Conservation (phyloP, 2,329 filamentous ascomycete genomes). For the Ophiosphaerella narmari region DNA sequence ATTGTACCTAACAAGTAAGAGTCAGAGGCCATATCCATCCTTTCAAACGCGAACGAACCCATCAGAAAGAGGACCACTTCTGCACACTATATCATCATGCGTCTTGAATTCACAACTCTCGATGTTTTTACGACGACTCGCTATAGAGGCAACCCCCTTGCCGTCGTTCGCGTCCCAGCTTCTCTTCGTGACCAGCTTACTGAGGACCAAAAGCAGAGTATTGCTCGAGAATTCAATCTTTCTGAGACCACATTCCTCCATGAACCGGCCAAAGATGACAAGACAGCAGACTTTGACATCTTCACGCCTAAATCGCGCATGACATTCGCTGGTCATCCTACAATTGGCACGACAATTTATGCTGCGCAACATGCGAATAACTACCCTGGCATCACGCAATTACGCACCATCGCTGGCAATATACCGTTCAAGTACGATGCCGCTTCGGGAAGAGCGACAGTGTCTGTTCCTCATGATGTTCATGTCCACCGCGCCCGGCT, state of each 20-base stretch:
- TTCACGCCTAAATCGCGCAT: constrained; percentile 57
- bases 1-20: too few species aligned
- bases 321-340: constrained; percentile 62
- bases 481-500: too few species aligned
- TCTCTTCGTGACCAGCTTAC: constrained; percentile 37
- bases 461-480: too few species aligned
- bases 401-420: constrained; percentile 19
- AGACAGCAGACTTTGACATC: constrained; percentile 51
- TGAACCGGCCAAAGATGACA: constrained; percentile 21
- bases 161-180: constrained; percentile 55
- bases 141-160: constrained; percentile 58
- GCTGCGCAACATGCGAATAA: constrained; percentile 36
- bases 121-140: constrained; percentile 54
- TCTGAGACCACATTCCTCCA: constrained; percentile 60
- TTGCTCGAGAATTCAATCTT: constrained; percentile 61
- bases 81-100: constrained; percentile 11
- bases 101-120: constrained; percentile 44
- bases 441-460: too few species aligned
- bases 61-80: too few species aligned
- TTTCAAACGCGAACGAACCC: too few species aligned
- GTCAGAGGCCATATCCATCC: too few species aligned
- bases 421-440: constrained; percentile 1
- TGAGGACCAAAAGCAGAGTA: constrained; percentile 55
- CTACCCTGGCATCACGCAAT: constrained; percentile 8
- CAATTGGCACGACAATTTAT: constrained; percentile 57